These are phyloP conservation scores for Leccinum disarticulatum DNA, from an alignment of 768 basidiomycete genomes.

Conservation along the genomic window DNA sequence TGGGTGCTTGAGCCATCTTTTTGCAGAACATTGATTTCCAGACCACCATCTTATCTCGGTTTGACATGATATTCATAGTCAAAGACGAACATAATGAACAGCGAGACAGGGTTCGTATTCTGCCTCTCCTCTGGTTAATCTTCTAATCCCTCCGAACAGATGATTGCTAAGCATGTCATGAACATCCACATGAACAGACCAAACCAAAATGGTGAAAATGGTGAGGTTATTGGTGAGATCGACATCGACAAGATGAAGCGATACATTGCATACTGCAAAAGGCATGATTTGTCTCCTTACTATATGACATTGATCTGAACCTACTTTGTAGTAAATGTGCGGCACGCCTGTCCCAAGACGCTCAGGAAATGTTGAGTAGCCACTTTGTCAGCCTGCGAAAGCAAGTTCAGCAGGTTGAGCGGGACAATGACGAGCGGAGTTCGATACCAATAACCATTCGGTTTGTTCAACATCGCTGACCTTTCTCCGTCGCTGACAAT, in stretches of 20 bases:
- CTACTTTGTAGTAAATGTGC: slow-evolving; percentile 78
- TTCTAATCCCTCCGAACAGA: slow-evolving; percentile 43
- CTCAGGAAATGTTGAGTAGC: slow-evolving; percentile 93
- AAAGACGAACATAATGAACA: slow-evolving; percentile 96
- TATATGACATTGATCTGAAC: slow-evolving; percentile 2
- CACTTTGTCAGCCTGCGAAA: slow-evolving; percentile 93
- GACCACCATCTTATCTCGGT: slow-evolving; percentile 96
- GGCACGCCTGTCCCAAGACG: slow-evolving; percentile 88
- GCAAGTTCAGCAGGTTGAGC: slow-evolving; percentile 93
- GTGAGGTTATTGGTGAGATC: slow-evolving; percentile 81
- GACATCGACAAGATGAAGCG: slow-evolving; percentile 98
- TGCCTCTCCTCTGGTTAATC: neutral
- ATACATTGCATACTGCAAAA: slow-evolving; percentile 95
- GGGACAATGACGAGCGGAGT: slow-evolving; percentile 95
- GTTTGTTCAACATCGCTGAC: slow-evolving; percentile 43
- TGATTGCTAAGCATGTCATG: slow-evolving; percentile 97
- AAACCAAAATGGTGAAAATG: slow-evolving; percentile 57
- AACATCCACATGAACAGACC: slow-evolving; percentile 97
- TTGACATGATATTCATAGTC: slow-evolving; percentile 99
- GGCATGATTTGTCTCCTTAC: slow-evolving; percentile 44
- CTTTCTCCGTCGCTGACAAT: slow-evolving; percentile 2
- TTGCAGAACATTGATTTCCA: slow-evolving; percentile 90
- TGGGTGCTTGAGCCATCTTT: neutral
- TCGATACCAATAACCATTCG: slow-evolving; percentile 98
- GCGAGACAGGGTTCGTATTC: slow-evolving; percentile 71